Conservation (phyloP, 805 yeast species). For the Lachancea fermentati region DNA sequence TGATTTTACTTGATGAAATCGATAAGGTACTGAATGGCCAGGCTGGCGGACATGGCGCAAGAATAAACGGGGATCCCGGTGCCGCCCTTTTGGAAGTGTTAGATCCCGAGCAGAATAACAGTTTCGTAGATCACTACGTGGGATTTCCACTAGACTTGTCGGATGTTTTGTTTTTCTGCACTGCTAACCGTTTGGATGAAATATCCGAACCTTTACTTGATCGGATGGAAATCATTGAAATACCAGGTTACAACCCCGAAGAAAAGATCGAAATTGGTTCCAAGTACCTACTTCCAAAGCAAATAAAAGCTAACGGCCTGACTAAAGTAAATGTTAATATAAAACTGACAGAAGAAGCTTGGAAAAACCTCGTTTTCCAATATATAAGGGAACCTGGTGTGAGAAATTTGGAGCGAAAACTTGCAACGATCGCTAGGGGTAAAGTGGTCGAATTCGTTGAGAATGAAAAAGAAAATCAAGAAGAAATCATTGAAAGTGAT, state of each 20-base stretch:
- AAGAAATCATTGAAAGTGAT: slow-evolving; percentile 40
- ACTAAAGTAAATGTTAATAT: slow-evolving; percentile 32
- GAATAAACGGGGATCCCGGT: slow-evolving; percentile 77
- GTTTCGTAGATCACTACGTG: slow-evolving; percentile 75
- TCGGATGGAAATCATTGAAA: slow-evolving; percentile 74
- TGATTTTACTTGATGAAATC: slow-evolving; percentile 76
- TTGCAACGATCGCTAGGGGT: slow-evolving; percentile 73
- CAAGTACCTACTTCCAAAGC: slow-evolving; percentile 69
- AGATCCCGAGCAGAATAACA: slow-evolving; percentile 82
- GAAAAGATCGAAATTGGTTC: slow-evolving; percentile 73
- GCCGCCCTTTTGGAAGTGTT: slow-evolving; percentile 84
- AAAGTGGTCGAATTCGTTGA: slow-evolving; percentile 65
- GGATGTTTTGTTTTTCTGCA: slow-evolving; percentile 75
- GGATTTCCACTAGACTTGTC: slow-evolving; percentile 84
- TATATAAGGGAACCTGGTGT: slow-evolving; percentile 88
- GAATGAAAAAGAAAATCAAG: slow-evolving; percentile 11
- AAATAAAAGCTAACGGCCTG: slow-evolving; percentile 62
- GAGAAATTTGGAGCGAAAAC: slow-evolving; percentile 65
- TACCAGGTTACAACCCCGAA: slow-evolving; percentile 72
- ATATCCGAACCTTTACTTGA: slow-evolving; percentile 75
- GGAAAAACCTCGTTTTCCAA: slow-evolving; percentile 55
- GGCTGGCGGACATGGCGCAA: slow-evolving; percentile 22
- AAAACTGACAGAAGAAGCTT: slow-evolving; percentile 44
- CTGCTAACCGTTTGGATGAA: slow-evolving; percentile 71
- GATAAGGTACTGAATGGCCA: slow-evolving; percentile 59